phyloP scores from a whole-genome alignment of 768 basidiomycete species.

The Mycena venus region DNA sequence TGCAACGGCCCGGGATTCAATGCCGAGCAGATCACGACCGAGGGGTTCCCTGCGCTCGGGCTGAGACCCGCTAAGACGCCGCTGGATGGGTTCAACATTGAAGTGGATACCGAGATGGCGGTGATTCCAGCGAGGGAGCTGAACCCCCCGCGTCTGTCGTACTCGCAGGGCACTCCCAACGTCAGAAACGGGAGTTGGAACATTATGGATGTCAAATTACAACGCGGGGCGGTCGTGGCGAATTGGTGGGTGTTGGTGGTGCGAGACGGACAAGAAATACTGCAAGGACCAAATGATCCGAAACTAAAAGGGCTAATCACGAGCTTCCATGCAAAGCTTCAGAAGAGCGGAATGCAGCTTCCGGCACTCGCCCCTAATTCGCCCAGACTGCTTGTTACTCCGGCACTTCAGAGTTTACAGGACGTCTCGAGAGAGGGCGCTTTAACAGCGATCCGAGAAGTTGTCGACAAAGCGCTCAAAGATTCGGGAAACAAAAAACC shows the following conservation, averaged over 20 bases:
- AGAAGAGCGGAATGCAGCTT: constrained; percentile 69
- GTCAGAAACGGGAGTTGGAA: constrained; percentile 82
- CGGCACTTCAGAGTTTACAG: constrained; percentile 39
- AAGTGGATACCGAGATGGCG: constrained; percentile 70
- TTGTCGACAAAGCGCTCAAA: constrained; percentile 49
- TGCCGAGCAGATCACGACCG: constrained; percentile 66
- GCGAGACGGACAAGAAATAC: constrained; percentile 57
- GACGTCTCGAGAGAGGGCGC: constrained; percentile 56
- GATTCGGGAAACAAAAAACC: constrained; percentile 54
- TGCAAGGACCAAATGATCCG: constrained; percentile 59
- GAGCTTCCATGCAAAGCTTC: constrained; percentile 69
- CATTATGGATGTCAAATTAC: constrained; percentile 79
- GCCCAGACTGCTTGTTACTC: constrained; percentile 54
- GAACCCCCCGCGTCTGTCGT: constrained; percentile 67
- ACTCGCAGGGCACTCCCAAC: constrained; percentile 59
- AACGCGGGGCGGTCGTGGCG: constrained; percentile 61
- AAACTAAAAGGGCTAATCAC: constrained; percentile 58
- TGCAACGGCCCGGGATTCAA: constrained; percentile 74
- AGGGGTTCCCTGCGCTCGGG: constrained; percentile 72
- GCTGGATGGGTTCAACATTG: constrained; percentile 69
- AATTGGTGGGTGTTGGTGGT: constrained; percentile 81
- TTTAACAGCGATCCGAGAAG: constrained; percentile 55
- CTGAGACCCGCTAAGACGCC: constrained; percentile 53
- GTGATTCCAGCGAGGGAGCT: constrained; percentile 77
- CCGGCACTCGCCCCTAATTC: constrained; percentile 39